Conservation (phyloP, 495 filamentous ascomycete genomes). For the Lepidopterella palustris region DNA sequence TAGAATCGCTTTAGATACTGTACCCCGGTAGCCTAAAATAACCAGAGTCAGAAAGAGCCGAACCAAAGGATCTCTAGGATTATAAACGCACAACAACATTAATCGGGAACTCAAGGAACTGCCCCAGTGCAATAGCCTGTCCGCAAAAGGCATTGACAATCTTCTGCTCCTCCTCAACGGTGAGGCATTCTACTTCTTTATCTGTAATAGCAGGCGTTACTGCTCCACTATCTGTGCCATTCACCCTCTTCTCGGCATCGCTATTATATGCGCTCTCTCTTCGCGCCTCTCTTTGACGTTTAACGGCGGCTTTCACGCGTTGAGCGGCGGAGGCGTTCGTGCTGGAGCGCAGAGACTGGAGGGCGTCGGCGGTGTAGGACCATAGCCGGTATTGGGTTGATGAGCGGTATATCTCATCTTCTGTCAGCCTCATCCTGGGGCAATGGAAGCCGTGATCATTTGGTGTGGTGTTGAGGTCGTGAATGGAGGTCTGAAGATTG, state of each 20-base stretch:
- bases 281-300: slow-evolving; percentile 41
- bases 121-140: slow-evolving; percentile 28
- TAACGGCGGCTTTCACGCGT: slow-evolving; percentile 60
- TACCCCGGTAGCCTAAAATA: slow-evolving; percentile 68
- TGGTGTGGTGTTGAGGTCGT: not conserved
- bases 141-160: slow-evolving; percentile 78
- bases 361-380: slow-evolving; percentile 76
- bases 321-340: slow-evolving; percentile 70
- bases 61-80: not conserved
- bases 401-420: slow-evolving; percentile 86
- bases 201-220: slow-evolving; percentile 27
- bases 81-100: slow-evolving; percentile 60
- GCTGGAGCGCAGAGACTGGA: slow-evolving; percentile 60
- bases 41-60: not conserved
- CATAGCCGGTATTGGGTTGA: slow-evolving; percentile 87
- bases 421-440: slow-evolving; percentile 45
- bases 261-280: slow-evolving; percentile 34
- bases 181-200: slow-evolving; percentile 64
- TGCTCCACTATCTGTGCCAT: slow-evolving; percentile 12
- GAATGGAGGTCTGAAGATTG: not conserved
- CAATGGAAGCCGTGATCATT: not conserved
- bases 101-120: slow-evolving; percentile 63
- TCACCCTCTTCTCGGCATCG: slow-evolving; percentile 25
- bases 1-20: slow-evolving; percentile 94
- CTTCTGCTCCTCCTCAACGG: slow-evolving; percentile 70